phyloP scores from a whole-genome alignment of 2,329 filamentous ascomycete species.

The Ploettnerulaceae sp. region DNA sequence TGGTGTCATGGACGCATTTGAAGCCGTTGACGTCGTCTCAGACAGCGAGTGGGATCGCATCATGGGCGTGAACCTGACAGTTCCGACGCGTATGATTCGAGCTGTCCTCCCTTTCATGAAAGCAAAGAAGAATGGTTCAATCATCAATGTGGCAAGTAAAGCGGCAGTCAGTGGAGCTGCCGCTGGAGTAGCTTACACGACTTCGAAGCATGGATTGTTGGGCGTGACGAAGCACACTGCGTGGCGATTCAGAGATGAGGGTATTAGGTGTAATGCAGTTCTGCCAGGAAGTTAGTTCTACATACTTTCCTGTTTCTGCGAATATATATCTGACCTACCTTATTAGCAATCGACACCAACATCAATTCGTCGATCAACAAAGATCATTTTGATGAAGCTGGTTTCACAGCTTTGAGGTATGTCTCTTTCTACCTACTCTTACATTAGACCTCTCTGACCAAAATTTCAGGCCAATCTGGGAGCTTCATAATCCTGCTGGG shows the following conservation, averaged over 20 bases:
- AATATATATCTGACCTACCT: not conserved
- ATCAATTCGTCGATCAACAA: slow-evolving; percentile 16
- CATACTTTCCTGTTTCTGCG: not conserved
- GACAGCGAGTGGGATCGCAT: slow-evolving; percentile 39
- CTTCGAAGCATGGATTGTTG: slow-evolving; percentile 41
- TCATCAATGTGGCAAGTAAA: slow-evolving; percentile 40
- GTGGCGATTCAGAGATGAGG: slow-evolving; percentile 41
- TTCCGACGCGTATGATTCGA: slow-evolving; percentile 42
- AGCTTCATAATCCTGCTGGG: slow-evolving; percentile 29
- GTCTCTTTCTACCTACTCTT: slow-evolving; percentile 1
- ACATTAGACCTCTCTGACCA: not conserved
- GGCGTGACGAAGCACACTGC: slow-evolving; percentile 45
- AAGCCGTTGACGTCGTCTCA: slow-evolving; percentile 36
- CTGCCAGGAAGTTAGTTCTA: slow-evolving; percentile 36
- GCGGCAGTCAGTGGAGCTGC: slow-evolving; percentile 36
- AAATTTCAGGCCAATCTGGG: slow-evolving; percentile 29
- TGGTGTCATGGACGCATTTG: slow-evolving; percentile 40
- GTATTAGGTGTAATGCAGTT: slow-evolving; percentile 43
- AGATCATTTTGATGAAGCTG: slow-evolving; percentile 28
- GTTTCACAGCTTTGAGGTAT: slow-evolving; percentile 27
- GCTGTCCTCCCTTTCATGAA: slow-evolving; percentile 41
- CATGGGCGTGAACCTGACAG: slow-evolving; percentile 40
- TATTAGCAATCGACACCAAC: slow-evolving; percentile 20
- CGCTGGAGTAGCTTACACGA: slow-evolving; percentile 42
- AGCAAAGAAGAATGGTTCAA: slow-evolving; percentile 36